phyloP scores from a whole-genome alignment of 345 rosid species.

The Hibiscus syriacus region DNA sequence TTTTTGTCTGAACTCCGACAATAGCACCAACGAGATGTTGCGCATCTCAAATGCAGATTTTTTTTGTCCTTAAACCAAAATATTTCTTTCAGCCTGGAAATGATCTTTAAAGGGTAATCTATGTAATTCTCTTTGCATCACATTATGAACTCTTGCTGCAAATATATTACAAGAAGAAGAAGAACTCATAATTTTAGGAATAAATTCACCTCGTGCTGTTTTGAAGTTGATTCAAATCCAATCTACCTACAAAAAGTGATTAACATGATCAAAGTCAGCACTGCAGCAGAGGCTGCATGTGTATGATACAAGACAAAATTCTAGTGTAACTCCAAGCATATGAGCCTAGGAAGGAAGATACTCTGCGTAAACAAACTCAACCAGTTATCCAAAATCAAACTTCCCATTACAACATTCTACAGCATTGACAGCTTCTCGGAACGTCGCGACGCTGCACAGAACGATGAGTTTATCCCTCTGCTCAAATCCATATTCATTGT shows the following conservation, averaged over 20 bases:
- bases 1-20: too few species aligned
- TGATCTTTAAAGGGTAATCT: too few species aligned
- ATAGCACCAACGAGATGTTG: too few species aligned
- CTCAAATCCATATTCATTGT: constrained; percentile 48
- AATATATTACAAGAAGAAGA: neutral
- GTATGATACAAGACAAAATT: neutral
- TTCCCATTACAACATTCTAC: constrained; percentile 58
- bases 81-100: too few species aligned
- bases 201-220: constrained; percentile 2
- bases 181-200: neutral
- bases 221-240: neutral
- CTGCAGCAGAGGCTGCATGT: constrained; percentile 3
- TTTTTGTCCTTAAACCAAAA: too few species aligned
- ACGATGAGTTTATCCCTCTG: constrained; percentile 56
- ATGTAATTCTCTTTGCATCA: neutral
- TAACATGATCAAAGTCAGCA: constrained; percentile 9
- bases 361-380: constrained; percentile 37
- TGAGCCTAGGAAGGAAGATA: neutral
- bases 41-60: too few species aligned
- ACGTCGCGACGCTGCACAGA: constrained; percentile 62
- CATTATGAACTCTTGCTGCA: neutral
- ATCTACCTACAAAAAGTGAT: neutral
- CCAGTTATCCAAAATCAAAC: constrained; percentile 65
- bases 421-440: constrained; percentile 63
- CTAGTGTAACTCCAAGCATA: neutral